Evolutionary conservation across 2,329 filamentous ascomycete genomes (phyloP).

Genomic region (Paecilomyces sp.): DNA sequence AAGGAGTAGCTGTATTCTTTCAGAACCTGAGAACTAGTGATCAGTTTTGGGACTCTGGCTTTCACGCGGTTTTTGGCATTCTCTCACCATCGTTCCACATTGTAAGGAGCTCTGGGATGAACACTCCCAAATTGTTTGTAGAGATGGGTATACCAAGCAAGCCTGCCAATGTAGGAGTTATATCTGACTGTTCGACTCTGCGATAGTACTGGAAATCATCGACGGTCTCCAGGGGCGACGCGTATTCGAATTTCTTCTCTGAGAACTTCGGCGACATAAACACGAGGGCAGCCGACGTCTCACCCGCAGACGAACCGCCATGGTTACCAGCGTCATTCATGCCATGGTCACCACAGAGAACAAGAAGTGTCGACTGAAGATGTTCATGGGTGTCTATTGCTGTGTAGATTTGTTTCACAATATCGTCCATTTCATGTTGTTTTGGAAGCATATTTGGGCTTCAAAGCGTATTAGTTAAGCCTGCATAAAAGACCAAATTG

Average conservation of each 20-base stretch:
- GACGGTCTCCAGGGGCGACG: slow-evolving; percentile 52
- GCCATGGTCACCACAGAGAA: slow-evolving; percentile 91
- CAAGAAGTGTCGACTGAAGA: slow-evolving; percentile 69
- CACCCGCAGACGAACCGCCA: slow-evolving; percentile 84
- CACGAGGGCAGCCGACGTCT: slow-evolving; percentile 86
- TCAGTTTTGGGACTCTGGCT: slow-evolving; percentile 7
- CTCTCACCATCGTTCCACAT: slow-evolving; percentile 64
- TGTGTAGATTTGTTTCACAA: slow-evolving; percentile 68
- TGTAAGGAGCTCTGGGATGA: slow-evolving; percentile 70
- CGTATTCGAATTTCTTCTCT: slow-evolving; percentile 38
- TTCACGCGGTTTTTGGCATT: slow-evolving; percentile 7
- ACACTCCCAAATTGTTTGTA: slow-evolving; percentile 80
- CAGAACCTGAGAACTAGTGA: slow-evolving; percentile 25
- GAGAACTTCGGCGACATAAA: slow-evolving; percentile 83
- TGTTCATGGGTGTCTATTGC: slow-evolving; percentile 66
- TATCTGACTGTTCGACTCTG: slow-evolving; percentile 85
- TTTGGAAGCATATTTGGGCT: slow-evolving; percentile 90
- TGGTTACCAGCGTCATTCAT: slow-evolving; percentile 99
- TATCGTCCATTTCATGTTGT: slow-evolving; percentile 84
- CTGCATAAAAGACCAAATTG: neutral
- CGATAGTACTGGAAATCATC: slow-evolving; percentile 78
- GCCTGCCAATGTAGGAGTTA: slow-evolving; percentile 81
- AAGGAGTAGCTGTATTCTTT: slow-evolving; percentile 62
- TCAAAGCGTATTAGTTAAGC: slow-evolving; percentile 9
- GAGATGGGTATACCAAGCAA: slow-evolving; percentile 83